Conservation (phyloP, 2,329 filamentous ascomycete species). For the Penicillium crustosum region DNA sequence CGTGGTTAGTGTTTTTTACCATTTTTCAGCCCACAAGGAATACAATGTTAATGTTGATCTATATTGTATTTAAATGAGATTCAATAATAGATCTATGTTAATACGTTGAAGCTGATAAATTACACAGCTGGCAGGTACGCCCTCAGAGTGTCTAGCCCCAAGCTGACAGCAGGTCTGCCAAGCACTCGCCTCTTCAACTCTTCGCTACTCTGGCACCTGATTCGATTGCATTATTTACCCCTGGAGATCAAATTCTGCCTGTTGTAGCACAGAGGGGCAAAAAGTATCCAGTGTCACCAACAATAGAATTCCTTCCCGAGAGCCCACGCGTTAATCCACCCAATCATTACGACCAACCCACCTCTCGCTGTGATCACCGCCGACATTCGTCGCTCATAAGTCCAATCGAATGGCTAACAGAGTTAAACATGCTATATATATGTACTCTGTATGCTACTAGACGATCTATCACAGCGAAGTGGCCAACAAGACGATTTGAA, state of each 20-base stretch:
- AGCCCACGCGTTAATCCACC: constrained; percentile 19
- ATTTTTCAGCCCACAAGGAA: background rate
- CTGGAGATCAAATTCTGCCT: background rate
- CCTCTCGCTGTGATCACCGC: constrained; percentile 21
- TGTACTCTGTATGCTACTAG: background rate
- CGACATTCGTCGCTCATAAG: constrained; percentile 13
- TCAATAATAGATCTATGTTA: background rate
- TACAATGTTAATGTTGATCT: background rate
- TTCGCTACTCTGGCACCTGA: background rate
- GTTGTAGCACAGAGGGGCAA: background rate
- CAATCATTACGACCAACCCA: constrained; percentile 17
- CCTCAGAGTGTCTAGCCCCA: background rate
- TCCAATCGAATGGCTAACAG: constrained; percentile 14
- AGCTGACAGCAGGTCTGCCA: background rate
- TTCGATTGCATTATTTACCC: background rate
- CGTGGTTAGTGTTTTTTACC: background rate
- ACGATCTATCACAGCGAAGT: background rate
- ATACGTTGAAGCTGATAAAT: background rate
- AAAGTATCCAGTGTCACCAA: constrained; percentile 6
- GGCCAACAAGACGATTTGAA: background rate
- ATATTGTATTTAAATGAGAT: background rate
- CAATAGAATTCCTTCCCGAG: background rate
- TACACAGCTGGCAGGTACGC: background rate
- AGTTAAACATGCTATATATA: background rate
- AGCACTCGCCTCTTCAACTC: background rate